Conservation (phyloP, 2,329 filamentous ascomycete species). For the Cercospora nicotianae region DNA sequence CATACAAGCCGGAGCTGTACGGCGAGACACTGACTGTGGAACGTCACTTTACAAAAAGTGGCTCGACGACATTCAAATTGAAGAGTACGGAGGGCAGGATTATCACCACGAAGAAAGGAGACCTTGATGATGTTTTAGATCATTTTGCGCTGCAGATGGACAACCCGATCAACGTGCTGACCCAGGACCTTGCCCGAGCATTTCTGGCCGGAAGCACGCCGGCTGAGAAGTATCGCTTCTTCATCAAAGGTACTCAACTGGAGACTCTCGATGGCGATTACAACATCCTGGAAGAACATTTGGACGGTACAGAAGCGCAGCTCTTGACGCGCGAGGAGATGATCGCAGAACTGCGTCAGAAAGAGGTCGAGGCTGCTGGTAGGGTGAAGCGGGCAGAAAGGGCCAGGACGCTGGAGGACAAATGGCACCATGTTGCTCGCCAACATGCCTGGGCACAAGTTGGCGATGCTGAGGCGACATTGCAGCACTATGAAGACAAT, state of each 20-base stretch:
- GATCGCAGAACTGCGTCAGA: constrained; percentile 59
- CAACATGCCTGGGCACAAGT: constrained; percentile 90
- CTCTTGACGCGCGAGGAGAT: constrained; percentile 63
- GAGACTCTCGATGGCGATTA: constrained; percentile 93
- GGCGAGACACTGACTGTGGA: constrained; percentile 88
- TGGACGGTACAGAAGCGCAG: constrained; percentile 70
- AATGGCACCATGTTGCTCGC: constrained; percentile 54
- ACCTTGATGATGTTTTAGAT: constrained; percentile 90
- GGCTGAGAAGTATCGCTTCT: constrained; percentile 91
- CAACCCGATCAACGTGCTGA: constrained; percentile 93
- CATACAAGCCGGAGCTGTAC: constrained; percentile 79
- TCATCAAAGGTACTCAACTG: constrained; percentile 89
- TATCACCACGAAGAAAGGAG: constrained; percentile 78
- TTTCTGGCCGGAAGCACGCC: constrained; percentile 85
- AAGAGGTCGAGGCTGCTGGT: constrained; percentile 61
- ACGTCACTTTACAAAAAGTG: constrained; percentile 75
- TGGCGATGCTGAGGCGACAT: constrained; percentile 63
- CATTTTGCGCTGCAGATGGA: constrained; percentile 93
- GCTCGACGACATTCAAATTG: constrained; percentile 75
- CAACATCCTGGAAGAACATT: constrained; percentile 72
- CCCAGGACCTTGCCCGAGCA: constrained; percentile 90
- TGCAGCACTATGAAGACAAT: constrained; percentile 35
- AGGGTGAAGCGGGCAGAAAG: constrained; percentile 66
- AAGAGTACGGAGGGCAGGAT: constrained; percentile 69
- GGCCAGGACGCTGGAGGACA: constrained; percentile 60